These are phyloP conservation scores for Solanum piurae DNA, from an alignment of 257 asterid species.

Conservation along the genomic window DNA sequence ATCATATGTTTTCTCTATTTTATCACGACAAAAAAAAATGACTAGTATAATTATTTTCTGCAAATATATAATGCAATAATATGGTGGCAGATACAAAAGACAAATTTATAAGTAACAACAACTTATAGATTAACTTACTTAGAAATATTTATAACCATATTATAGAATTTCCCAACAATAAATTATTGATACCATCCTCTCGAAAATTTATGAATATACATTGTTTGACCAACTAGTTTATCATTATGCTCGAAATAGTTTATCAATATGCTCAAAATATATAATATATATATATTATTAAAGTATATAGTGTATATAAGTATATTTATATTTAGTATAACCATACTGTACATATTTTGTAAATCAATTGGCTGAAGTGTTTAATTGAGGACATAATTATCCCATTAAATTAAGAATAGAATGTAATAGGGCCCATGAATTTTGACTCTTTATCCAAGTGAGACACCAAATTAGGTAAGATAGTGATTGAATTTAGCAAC, in stretches of 20 bases:
- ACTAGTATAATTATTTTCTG: not conserved
- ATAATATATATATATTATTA: too few relatives aligned
- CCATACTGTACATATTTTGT: not conserved
- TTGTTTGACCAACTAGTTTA: not conserved
- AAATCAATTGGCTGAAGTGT: not conserved
- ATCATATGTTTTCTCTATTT: too few relatives aligned
- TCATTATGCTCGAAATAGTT: not conserved
- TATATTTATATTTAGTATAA: not conserved
- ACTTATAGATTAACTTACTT: not conserved
- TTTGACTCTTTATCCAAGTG: not conserved
- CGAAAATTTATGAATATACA: not conserved
- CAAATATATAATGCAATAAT: not conserved
- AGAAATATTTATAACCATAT: not conserved
- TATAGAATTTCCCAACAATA: not conserved
- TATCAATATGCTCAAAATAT: too few relatives aligned
- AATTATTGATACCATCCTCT: not conserved
- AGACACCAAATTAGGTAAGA: slow-evolving; percentile 1
- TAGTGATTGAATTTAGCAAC: not conserved
- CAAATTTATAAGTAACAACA: not conserved
- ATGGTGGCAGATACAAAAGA: not conserved
- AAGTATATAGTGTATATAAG: too few relatives aligned
- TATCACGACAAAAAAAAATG: not conserved
- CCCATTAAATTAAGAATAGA: not conserved
- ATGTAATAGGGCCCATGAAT: not conserved
- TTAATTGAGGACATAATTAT: too few relatives aligned